Percentiles rank a stretch among this genome's conserved stretches.
phyloP scores from a whole-genome alignment of 2,329 filamentous ascomycete species.

The Westerdykella ornata region DNA sequence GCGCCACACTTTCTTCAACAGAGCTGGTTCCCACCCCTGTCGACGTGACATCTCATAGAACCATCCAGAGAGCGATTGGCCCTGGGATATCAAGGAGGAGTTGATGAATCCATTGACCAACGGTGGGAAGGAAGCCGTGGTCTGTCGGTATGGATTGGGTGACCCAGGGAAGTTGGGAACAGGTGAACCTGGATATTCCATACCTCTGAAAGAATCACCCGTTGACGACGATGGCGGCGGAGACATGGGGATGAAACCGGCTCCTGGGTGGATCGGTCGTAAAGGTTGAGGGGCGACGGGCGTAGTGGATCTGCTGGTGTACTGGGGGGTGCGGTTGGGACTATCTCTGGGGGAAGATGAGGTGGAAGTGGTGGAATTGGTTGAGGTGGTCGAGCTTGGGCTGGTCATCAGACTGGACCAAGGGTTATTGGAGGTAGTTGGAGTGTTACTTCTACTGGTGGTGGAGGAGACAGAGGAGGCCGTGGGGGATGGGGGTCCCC shows the following conservation, averaged over 20 bases:
- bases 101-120: conserved; percentile 35
- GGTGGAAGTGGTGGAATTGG: conserved; percentile 25
- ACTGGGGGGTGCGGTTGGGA: conserved; percentile 33
- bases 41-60: conserved; percentile 33
- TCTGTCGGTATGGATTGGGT: conserved; percentile 34
- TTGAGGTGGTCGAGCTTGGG: conserved; percentile 16
- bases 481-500: conserved; percentile 32
- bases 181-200: conserved; percentile 27
- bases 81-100: conserved; percentile 30
- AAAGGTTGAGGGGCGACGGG: conserved; percentile 35
- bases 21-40: conserved; percentile 31
- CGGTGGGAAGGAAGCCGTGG: conserved; percentile 18
- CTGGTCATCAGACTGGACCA: conserved; percentile 34
- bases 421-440: conserved; percentile 36
- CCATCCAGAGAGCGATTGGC: conserved; percentile 33
- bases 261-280: conserved; percentile 26
- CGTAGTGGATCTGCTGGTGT: conserved; percentile 35
- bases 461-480: conserved; percentile 37
- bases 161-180: conserved; percentile 22
- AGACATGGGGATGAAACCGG: conserved; percentile 32
- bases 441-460: conserved; percentile 34
- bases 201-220: conserved; percentile 25
- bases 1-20: conserved; percentile 35
- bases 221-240: conserved; percentile 20
- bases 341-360: conserved; percentile 31